Evolutionary conservation across 2,329 filamentous ascomycete genomes (phyloP).

Genomic region (Epichloe sibirici): DNA sequence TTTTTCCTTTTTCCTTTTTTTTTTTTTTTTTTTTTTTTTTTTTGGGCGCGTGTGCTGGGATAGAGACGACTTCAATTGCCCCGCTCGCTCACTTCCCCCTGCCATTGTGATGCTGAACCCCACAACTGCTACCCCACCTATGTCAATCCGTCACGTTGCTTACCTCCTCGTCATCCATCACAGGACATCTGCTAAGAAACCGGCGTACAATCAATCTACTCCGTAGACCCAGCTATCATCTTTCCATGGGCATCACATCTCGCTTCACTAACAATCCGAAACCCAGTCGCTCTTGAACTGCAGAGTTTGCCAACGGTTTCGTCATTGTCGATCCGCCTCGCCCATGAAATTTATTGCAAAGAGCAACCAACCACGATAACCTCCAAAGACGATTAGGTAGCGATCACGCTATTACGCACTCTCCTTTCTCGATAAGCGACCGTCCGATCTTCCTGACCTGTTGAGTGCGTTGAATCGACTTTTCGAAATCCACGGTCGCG

Average conservation of each 20-base stretch:
- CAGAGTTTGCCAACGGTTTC: not conserved
- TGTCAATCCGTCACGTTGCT: not conserved
- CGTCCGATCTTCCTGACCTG: not conserved
- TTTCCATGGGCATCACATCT: not conserved
- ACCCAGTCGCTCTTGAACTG: not conserved
- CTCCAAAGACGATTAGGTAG: not conserved
- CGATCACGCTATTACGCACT: not conserved
- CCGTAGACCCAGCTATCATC: no score
- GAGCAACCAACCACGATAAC: not conserved
- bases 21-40: no score
- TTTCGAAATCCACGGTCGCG: not conserved
- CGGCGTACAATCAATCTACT: no score
- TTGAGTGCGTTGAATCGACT: not conserved
- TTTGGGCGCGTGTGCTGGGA: not conserved
- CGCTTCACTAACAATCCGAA: not conserved
- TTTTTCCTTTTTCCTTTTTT: not conserved
- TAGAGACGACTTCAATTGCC: not conserved
- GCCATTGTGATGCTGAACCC: not conserved
- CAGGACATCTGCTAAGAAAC: not conserved
- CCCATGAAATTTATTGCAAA: not conserved
- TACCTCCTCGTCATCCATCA: not conserved
- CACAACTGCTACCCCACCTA: not conserved
- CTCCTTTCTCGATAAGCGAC: not conserved
- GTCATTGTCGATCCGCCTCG: not conserved
- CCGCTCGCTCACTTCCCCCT: no score